Evolutionary conservation across 306 rosid genomes (phyloP).

Genomic region (Herpetospermum pedunculosum): DNA sequence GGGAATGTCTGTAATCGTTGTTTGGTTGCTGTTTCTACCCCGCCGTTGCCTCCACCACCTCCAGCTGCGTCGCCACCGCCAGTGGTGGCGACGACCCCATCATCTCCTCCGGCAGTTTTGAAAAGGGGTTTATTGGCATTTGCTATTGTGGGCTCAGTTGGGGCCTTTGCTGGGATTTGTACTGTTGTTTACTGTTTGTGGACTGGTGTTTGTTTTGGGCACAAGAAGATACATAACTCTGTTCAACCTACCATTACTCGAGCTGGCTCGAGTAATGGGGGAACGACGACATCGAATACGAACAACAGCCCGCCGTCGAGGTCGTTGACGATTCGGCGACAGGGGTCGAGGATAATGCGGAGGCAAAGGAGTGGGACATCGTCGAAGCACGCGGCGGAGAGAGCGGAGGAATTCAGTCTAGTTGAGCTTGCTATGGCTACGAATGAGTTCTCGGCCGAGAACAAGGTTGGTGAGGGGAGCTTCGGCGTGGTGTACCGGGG

Average conservation of each 20-base stretch:
- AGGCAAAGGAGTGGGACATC: conserved; percentile 94
- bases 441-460: conserved; percentile 39
- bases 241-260: conserved; percentile 85
- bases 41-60: not conserved
- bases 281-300: conserved; percentile 17
- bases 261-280: conserved; percentile 45
- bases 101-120: conserved; percentile 37
- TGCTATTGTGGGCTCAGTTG: conserved; percentile 71
- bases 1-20: conserved; percentile 50
- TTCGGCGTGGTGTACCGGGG: conserved; percentile 81
- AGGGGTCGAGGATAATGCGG: conserved; percentile 67
- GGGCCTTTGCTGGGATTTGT: conserved; percentile 67
- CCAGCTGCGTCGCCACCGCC: not conserved
- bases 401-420: conserved; percentile 63
- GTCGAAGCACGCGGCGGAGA: conserved; percentile 58
- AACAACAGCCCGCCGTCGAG: conserved; percentile 45
- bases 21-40: not conserved
- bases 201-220: conserved; percentile 76
- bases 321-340: conserved; percentile 48
- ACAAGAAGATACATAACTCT: conserved; percentile 76
- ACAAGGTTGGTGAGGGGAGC: conserved; percentile 82
- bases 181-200: conserved; percentile 51
- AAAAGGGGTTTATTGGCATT: conserved; percentile 59
- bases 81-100: not conserved
- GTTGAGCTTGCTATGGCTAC: conserved; percentile 67